These are phyloP conservation scores for Pythium aristosporum DNA, from an alignment of 352 stramenopile species.

Conservation along the genomic window DNA sequence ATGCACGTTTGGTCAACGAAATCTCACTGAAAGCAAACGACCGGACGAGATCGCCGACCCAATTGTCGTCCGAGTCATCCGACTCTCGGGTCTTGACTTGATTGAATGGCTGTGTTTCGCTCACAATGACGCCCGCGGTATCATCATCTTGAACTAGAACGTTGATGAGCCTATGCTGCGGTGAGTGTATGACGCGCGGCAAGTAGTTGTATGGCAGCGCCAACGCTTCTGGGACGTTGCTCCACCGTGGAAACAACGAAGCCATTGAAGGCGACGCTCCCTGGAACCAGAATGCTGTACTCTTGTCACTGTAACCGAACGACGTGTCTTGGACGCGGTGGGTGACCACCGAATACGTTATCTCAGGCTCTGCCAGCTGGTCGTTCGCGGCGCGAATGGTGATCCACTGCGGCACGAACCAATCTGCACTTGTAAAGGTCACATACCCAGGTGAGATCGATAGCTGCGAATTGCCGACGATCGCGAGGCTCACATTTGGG, in stretches of 20 bases:
- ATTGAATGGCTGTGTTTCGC: conserved; percentile 37
- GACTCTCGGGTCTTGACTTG: conserved; percentile 44
- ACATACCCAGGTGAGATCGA: conserved; percentile 50
- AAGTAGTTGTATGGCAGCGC: conserved; percentile 64
- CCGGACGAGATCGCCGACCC: conserved; percentile 52
- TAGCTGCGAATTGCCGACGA: conserved; percentile 50
- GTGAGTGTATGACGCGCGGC: conserved; percentile 48
- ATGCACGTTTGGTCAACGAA: conserved; percentile 24
- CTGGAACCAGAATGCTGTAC: conserved; percentile 62
- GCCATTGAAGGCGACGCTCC: conserved; percentile 27
- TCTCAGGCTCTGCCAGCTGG: conserved; percentile 36
- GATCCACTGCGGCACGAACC: conserved; percentile 62
- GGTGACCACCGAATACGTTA: conserved; percentile 36
- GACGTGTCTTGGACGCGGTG: conserved; percentile 53
- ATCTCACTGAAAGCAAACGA: conserved; percentile 60
- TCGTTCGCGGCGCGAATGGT: conserved; percentile 50
- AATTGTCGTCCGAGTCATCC: conserved; percentile 34
- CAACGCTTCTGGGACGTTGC: conserved; percentile 3
- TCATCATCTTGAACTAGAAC: conserved; percentile 56
- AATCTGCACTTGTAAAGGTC: conserved; percentile 59
- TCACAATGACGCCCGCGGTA: conserved; percentile 37
- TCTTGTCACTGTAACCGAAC: conserved; percentile 46
- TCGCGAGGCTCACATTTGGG: conserved; percentile 56
- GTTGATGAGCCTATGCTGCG: conserved; percentile 46
- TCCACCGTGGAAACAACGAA: conserved; percentile 31